Base-by-base conservation (phyloP, 805 yeast genomes). In the Cyberlindnera amylophila region DNA sequence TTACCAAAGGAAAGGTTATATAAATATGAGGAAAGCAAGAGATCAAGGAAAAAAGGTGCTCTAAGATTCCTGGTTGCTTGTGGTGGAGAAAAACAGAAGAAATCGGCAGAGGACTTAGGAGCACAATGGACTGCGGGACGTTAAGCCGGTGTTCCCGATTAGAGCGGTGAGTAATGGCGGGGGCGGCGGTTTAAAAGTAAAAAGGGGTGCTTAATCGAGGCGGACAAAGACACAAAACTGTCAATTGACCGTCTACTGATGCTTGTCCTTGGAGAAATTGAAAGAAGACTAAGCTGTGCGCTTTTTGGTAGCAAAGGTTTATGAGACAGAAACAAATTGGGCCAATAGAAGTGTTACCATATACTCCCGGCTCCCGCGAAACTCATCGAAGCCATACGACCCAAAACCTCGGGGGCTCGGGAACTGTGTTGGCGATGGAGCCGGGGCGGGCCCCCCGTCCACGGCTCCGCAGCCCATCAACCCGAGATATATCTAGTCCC, bases 291-390 rank as follows among this genome's bases (percentile, higher is more conserved):
- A n/a, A n/a, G n/a, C n/a, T n/a, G n/a, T 6, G 24, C 24, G 24
- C 24, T 21, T 21, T 21, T n/a, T n/a, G n/a, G n/a, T n/a, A 27
- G 12, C 30, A 27, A 27, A 8, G 8, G 13, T 11, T 11, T 13
- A 23, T 11, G 14, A 12, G 30, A 27, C 13, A 27, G 30, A 7
- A n/a, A 12, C 6, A 6, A 27, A 5, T 21, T 33, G 45, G 17
- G 45, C 45, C 45, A 42, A 42, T 42, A 42, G 45, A 42, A 42
- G 45, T 34, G 42, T 31, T 38, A 42, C 45, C 42, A 42, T 36
- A 31, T 34, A 24, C 19, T 36, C 21, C 41, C 38, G 38, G 41
- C 23, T n/a, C 40, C 38, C 38, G 40, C 45, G 32, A 33, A 33
- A 12, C 34, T 32, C 12, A 5, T 17, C 7, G 34, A 32, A 32